Evolutionary conservation across 2,329 filamentous ascomycete genomes (phyloP), one percentile per base, ranked within the genome.

Genomic region (Fusarium nisikadoi): DNA sequence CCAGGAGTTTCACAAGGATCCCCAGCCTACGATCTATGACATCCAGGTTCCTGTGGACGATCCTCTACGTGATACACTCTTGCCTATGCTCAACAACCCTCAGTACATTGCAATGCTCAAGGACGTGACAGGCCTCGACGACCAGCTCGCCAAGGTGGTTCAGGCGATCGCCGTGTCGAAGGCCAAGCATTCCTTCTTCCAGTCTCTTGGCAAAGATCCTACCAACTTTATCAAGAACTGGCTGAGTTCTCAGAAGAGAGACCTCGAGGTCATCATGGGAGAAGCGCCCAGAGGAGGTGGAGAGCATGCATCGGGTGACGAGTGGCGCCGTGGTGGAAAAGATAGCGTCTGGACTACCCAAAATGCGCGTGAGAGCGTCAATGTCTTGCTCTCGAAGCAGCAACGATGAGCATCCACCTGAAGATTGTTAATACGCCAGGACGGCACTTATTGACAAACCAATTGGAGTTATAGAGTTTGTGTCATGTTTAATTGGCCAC

Each of bases 161-260:
- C 94, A 97, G 80, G 94, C 93, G 3, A 88, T 98, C 47, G 88
- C 91, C 33, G 91, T 94, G 74, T 94, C 93, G 31, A 97, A 97
- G 80, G 93, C 94, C 29, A 97, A 97, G 80, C 94, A 97, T 80
- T 89, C 91, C 20, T 99, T 99, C 84, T 92, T 96, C 81, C 90
- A 89, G 11, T 90, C 90, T 9, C 86, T 98, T 71, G 89, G 91
- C 65, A 89, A 92, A 71, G 94, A 98, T 75, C 96, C 96, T 0
- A 92, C 93, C 20, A 90, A 88, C 17, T 98, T 98, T 77, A 87
- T 98, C 67, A 91, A 89, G 72, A 90, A 93, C 78, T 99, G 96
- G 96, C 86, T 97, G 57, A 94, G 91, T 77, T 95, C 92, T 20
- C 96, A 99, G 84, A 94, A 94, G 83, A 88, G 95, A 53, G 95